A percentile compares a stretch with the other conserved stretches of the same genome.
Conservation (phyloP, 768 basidiomycete genomes). For the Xerocomus brunneocitrinus region DNA sequence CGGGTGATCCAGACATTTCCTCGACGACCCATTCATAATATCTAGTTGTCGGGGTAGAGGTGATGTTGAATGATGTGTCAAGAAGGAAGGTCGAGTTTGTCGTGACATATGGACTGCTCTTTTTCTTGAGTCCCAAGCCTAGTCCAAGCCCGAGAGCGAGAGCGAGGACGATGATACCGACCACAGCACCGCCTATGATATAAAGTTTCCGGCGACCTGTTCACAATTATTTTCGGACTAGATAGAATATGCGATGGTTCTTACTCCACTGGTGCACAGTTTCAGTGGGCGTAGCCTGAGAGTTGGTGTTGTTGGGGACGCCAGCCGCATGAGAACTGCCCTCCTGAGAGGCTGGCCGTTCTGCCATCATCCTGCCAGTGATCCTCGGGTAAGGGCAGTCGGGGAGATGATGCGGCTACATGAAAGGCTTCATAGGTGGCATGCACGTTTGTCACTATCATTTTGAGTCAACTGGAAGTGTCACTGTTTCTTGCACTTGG, state of each 20-base stretch:
- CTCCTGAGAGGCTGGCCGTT: neutral
- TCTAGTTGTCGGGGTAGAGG: conserved; percentile 35
- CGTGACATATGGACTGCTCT: conserved; percentile 8
- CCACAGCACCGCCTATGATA: conserved; percentile 12
- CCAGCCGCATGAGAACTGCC: conserved; percentile 7
- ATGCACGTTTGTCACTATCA: conserved; percentile 16
- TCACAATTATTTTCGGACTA: neutral
- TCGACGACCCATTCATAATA: conserved; percentile 41
- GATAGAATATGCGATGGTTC: neutral
- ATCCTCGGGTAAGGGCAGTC: neutral
- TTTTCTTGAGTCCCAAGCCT: conserved; percentile 25
- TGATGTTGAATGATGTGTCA: conserved; percentile 25
- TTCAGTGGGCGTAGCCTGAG: neutral
- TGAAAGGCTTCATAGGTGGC: neutral
- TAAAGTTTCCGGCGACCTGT: conserved; percentile 21
- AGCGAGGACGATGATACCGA: conserved; percentile 13
- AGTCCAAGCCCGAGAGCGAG: conserved; percentile 29
- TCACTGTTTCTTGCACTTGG: too few species aligned
- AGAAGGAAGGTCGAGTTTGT: conserved; percentile 30
- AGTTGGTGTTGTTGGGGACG: neutral
- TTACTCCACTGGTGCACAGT: conserved; percentile 5
- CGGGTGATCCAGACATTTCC: conserved; percentile 36
- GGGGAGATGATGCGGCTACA: neutral
- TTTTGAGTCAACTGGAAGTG: too few species aligned
- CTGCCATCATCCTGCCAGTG: conserved; percentile 12